Evolutionary conservation across 148 eudicot genomes (phyloP), one percentile per base, ranked within the genome.

Genomic region (Selenicereus undatus): DNA sequence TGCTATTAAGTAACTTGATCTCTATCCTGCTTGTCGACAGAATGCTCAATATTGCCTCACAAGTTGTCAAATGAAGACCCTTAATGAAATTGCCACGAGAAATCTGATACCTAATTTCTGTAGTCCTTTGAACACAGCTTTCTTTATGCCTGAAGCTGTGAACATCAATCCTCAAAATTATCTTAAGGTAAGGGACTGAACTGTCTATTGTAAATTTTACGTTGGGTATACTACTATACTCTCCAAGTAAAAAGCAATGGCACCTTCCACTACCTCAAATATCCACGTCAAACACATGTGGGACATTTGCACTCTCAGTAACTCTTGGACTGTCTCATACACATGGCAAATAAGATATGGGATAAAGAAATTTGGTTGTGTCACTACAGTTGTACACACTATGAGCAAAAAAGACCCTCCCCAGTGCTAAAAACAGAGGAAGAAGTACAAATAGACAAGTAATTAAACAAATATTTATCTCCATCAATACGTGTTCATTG

Each of bases 111-210:
- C 99, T 30, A 82, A 85, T 83, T 69, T 97, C 29, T 86, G 76
- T 82, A 83, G 85, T 35, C 98, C 99, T 75, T 88, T 88, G 75
- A 84, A 94, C 86, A 83, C 85, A 8, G 98, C 97, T 30, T 94
- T 94, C 84, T 91, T 87, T 86, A 94, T 94, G 99, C 97, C 99
- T 71, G 88, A 90, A 80, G 99, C 99, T 81, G 82, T 92, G 50
- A 97, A 89, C 85, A 80, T 97, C 65, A 82, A 92, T 87, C 93
- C 99, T 83, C 94, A 78, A 76, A 80, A 68, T 52, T 97, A 97
- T 84, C 97, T 97, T 75, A 81, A 92, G 99, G 98, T 97, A 13
- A 56, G 82, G 76, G 65, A 78, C 82, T 48, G 22, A 73, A 12
- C 56, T 65, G 21, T 13, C 21, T 74, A 13, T 8, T 78, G 65